phyloP scores from a whole-genome alignment of 345 rosid species.

The Lepidium sativum region DNA sequence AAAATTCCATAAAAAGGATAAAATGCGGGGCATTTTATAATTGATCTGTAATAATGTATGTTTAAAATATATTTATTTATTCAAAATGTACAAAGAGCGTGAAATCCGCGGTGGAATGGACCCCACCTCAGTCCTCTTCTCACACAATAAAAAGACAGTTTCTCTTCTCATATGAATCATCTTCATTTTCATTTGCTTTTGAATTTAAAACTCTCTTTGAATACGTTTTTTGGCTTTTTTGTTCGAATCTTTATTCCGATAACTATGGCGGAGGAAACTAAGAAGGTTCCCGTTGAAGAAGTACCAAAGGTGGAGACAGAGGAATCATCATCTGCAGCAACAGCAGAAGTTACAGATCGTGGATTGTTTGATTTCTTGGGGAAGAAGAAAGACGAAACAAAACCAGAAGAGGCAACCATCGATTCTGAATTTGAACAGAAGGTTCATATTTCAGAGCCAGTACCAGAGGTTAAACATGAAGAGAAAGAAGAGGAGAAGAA shows the following conservation, averaged over 20 bases:
- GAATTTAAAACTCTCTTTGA: not conserved
- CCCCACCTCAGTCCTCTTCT: not conserved
- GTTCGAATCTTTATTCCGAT: not conserved
- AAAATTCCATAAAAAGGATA: not conserved
- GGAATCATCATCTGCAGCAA: slow-evolving; percentile 21
- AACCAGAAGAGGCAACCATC: slow-evolving; percentile 47
- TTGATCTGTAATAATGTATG: not conserved
- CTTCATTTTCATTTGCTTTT: not conserved
- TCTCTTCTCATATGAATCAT: not conserved
- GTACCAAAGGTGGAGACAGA: slow-evolving; percentile 16
- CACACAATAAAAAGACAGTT: slow-evolving; percentile 14
- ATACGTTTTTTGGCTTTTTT: not conserved
- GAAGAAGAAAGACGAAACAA: slow-evolving; percentile 58
- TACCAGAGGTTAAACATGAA: slow-evolving; percentile 17
- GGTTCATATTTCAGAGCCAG: slow-evolving; percentile 45
- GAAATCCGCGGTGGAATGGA: slow-evolving; percentile 23
- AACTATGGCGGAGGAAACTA: slow-evolving; percentile 48
- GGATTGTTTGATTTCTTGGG: slow-evolving; percentile 77
- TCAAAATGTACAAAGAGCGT: slow-evolving; percentile 5
- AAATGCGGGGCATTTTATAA: not conserved
- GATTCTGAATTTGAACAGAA: slow-evolving; percentile 58
- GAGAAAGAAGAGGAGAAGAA: slow-evolving; percentile 43
- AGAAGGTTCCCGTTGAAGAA: slow-evolving; percentile 42
- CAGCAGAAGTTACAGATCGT: slow-evolving; percentile 52
- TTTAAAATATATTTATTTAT: not conserved